Base-by-base conservation (phyloP, 768 basidiomycete genomes). In the Clavulina sp. region DNA sequence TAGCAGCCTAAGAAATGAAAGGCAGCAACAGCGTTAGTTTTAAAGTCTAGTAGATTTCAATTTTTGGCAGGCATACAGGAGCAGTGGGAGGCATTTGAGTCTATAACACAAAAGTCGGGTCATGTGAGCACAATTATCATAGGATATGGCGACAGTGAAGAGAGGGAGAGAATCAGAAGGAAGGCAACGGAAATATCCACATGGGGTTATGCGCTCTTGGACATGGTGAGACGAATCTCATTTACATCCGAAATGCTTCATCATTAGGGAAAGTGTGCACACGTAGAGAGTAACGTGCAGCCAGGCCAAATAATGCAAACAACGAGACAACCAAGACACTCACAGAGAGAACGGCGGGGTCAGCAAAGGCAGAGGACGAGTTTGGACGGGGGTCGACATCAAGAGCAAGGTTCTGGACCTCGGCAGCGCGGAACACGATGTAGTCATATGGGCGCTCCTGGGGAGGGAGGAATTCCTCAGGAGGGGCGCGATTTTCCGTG, bases 351-450 rank as follows among this genome's bases (percentile, higher is more conserved):
- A 88, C 81, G 4, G 85, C 85, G 4, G 85, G 86, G 64, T 88
- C 85, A 60, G 85, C 81, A 23, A 33, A 23, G 6, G 28, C 32
- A 7, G 16, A n/a, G 18, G 6, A 16, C 31, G 19, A 52, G 32
- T 29, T 23, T 41, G 48, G 43, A 43, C 9, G 54, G 24, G 41
- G 54, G 24, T 30, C 36, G 23, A 29, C 26, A 59, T 89, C 85
- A 13, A 89, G 84, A 26, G 81, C 73, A n/a, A 88, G 72, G 61
- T 89, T 85, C 60, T 88, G 87, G 55, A 88, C 85, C 65, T 89
- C 84, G 2, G 83, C 83, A 4, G 85, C 85, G 49, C 84, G 83
- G 67, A 91, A 91, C 57, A 91, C 84, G 65, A 91, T 88, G 65
- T 85, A 88, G 57, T 82, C 75, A 63, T 88, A 91, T 0, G 84